phyloP scores from a whole-genome alignment of 805 yeast species.

The Sungouiella thailandica region DNA sequence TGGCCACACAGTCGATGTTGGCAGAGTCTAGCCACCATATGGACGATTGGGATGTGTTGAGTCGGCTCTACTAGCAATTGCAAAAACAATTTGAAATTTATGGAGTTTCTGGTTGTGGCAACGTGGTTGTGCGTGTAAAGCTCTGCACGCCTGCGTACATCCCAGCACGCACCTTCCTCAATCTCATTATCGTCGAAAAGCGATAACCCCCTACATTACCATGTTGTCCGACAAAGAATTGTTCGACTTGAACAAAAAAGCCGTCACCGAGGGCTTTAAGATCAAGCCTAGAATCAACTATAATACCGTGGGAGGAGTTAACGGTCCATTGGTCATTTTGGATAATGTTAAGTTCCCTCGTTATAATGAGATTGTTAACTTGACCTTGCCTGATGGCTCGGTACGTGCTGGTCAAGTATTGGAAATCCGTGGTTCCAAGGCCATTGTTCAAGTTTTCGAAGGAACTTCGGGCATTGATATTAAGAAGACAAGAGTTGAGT shows the following conservation, averaged over 20 bases:
- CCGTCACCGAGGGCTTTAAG: slow-evolving; percentile 87
- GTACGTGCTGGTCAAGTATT: slow-evolving; percentile 95
- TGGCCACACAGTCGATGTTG: slow-evolving; percentile 10
- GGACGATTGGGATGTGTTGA: slow-evolving; percentile 35
- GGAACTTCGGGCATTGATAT: slow-evolving; percentile 99
- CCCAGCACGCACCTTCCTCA: slow-evolving; percentile 3
- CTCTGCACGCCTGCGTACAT: slow-evolving; percentile 6
- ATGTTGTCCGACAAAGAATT: slow-evolving; percentile 40
- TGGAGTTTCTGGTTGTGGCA: no score
- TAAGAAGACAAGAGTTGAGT: slow-evolving; percentile 94
- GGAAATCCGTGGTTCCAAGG: slow-evolving; percentile 95
- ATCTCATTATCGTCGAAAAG: slow-evolving; percentile 12
- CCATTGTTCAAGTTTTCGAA: slow-evolving; percentile 97
- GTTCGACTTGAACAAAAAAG: slow-evolving; percentile 81
- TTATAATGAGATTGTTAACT: slow-evolving; percentile 92
- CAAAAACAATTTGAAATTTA: no score
- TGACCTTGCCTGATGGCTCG: slow-evolving; percentile 94
- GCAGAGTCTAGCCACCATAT: slow-evolving; percentile 22
- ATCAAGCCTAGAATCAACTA: slow-evolving; percentile 87
- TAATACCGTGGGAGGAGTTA: slow-evolving; percentile 97
- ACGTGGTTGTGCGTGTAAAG: slow-evolving; percentile 5
- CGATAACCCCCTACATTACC: slow-evolving; percentile 4
- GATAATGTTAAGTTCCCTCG: slow-evolving; percentile 52
- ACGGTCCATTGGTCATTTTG: slow-evolving; percentile 89
- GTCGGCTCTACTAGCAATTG: slow-evolving; percentile 16